Evolutionary conservation across 495 filamentous ascomycete species (phyloP), one percentile per base, ranked within the genome.

Genomic region (Cercophora samala): DNA sequence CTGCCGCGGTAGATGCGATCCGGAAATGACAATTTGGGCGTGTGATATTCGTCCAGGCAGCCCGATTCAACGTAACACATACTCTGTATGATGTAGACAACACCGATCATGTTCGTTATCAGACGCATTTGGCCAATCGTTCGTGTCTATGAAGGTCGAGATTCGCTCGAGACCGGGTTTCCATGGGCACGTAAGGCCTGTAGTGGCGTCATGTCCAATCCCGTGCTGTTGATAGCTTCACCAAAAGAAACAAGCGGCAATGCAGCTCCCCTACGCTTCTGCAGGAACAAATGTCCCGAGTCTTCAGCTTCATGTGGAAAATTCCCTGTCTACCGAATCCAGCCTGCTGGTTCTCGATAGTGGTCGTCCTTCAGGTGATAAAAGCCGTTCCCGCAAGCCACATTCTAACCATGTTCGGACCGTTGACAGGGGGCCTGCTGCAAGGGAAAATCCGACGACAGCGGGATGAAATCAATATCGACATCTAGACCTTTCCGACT

Each of bases 341-440:
- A 32, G 58, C 24, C 60, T 46, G 29, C 24, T 18, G 60, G 60
- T 42, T 46, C 29, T 46, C 29, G 17, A 24, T 62, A 46, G 26
- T 21, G 4, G 1, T 29, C 60, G 24, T 3, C 5, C 17, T 62
- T 62, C 60, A 62, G 60, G 60, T 62, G 26, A n/a, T 22, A 23
- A 18, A 60, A 18, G 17, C 19, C 17, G 22, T 21, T 21, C 26
- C 17, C n/a, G 26, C n/a, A 29, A 62, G 24, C 24, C 60, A 25
- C 18, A 22, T 19, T 21, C 60, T 62, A 62, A 29, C 60, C 60
- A 3, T 62, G 24, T 62, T 62, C 15, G 60, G 60, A 46, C 58
- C 9, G 23, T 5, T 0, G 18, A 60, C 26, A 32, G 58, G 58
- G 58, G 58, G 26, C 8, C 26, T 24, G 18, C 19, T 29, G 26